Conservation (phyloP, 345 rosid species). For the Brassica nigra region DNA sequence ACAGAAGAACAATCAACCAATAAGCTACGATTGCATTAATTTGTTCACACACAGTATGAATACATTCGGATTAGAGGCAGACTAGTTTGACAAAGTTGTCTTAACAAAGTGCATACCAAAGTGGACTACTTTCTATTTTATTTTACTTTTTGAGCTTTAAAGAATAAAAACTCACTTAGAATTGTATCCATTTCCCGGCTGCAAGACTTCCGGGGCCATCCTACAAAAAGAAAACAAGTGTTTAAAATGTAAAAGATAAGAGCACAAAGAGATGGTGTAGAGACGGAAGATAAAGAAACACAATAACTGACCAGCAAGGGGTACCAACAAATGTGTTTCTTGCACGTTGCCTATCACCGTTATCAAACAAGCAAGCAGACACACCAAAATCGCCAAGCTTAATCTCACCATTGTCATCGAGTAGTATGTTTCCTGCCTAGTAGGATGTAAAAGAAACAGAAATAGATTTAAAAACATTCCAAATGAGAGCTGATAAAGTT, state of each 20-base stretch:
- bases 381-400: conserved; percentile 99
- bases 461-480: neutral
- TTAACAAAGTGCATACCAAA: conserved; percentile 9
- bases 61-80: neutral
- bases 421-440: conserved; percentile 97
- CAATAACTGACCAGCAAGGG: conserved; percentile 84
- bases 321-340: conserved; percentile 99
- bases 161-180: conserved; percentile 68
- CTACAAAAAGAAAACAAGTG: conserved; percentile 49
- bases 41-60: conserved; percentile 15
- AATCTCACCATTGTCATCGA: conserved; percentile 75
- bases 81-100: neutral
- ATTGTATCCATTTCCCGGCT: conserved; percentile 97
- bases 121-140: conserved; percentile 1
- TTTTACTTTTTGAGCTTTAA: neutral
- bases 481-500: conserved; percentile 19
- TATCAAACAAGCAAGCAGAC: conserved; percentile 96
- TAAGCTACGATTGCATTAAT: conserved; percentile 20
- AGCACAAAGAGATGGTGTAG: neutral
- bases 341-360: conserved; percentile 92
- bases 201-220: conserved; percentile 99
- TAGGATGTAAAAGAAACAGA: conserved; percentile 30
- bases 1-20: conserved; percentile 32
- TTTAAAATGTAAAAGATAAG: conserved; percentile 2
- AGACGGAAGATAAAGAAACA: neutral